Percentiles rank a stretch among this genome's conserved stretches.
phyloP scores from a whole-genome alignment of 306 rosid species.

The Rubus parviflorus region DNA sequence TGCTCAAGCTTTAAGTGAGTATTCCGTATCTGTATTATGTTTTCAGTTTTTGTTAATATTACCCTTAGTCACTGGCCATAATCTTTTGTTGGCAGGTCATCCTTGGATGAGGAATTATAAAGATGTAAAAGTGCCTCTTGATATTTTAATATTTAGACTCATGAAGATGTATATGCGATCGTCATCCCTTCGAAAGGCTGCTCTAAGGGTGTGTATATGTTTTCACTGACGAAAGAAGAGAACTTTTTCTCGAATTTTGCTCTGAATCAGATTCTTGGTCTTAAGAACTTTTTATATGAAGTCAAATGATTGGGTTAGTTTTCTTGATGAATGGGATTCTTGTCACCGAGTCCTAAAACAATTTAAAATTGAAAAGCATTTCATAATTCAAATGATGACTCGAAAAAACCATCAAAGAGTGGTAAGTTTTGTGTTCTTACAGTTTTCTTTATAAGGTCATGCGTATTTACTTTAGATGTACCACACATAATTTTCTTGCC shows the following conservation, averaged over 20 bases:
- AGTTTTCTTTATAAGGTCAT: not conserved
- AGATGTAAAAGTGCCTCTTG: constrained; percentile 73
- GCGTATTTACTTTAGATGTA: not conserved
- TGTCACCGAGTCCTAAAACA: not conserved
- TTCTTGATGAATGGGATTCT: constrained; percentile 1
- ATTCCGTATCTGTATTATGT: constrained; percentile 19
- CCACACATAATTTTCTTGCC: not conserved
- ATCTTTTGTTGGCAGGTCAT: constrained; percentile 77
- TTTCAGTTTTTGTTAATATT: constrained; percentile 19
- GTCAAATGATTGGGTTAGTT: constrained; percentile 13
- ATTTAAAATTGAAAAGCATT: not conserved
- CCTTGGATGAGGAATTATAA: constrained; percentile 84
- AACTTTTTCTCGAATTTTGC: not conserved
- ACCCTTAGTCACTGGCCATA: constrained; percentile 20
- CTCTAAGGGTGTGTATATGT: constrained; percentile 75
- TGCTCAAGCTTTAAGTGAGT: constrained; percentile 92
- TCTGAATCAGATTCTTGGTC: constrained; percentile 13
- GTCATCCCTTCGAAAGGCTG: constrained; percentile 96
- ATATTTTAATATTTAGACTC: constrained; percentile 78
- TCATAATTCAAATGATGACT: not conserved
- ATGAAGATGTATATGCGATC: constrained; percentile 86
- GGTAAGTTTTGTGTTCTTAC: not conserved
- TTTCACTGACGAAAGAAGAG: constrained; percentile 20
- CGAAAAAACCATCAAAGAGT: not conserved
- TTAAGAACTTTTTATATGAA: constrained; percentile 5